A percentile compares a stretch with the other conserved stretches of the same genome.
phyloP scores from a whole-genome alignment of 805 yeast species.

The Lachancea quebecensis region DNA sequence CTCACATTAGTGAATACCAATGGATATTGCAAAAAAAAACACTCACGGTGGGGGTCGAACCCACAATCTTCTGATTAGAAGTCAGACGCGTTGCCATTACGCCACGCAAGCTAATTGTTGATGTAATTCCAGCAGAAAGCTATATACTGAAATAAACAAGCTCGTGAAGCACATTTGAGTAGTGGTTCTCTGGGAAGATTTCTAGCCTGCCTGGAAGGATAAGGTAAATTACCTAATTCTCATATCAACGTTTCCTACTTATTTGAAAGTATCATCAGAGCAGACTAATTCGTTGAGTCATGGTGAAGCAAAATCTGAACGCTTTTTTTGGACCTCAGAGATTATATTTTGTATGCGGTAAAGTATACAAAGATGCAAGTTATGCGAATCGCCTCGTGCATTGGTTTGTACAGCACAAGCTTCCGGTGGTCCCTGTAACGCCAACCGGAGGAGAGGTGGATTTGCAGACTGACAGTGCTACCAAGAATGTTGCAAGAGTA shows the following conservation, averaged over 20 bases:
- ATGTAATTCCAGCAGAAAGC: no score
- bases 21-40: no score
- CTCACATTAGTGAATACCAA: no score
- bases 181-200: no score
- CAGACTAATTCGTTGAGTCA: no score
- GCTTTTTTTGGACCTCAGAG: slow-evolving; percentile 11
- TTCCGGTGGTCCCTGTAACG: slow-evolving; percentile 43
- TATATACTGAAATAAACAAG: no score
- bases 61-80: slow-evolving; percentile 50
- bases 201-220: no score
- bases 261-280: no score
- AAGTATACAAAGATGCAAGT: slow-evolving; percentile 64
- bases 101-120: slow-evolving; percentile 33
- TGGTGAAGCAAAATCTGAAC: slow-evolving; percentile 11
- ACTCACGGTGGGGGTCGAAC: slow-evolving; percentile 52
- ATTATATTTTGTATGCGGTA: slow-evolving; percentile 39
- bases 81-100: slow-evolving; percentile 53
- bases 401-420: slow-evolving; percentile 13
- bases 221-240: no score
- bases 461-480: slow-evolving; percentile 59
- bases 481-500: slow-evolving; percentile 40
- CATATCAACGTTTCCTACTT: no score
- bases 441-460: slow-evolving; percentile 48
- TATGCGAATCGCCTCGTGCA: slow-evolving; percentile 51
- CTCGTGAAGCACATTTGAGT: no score